These are phyloP conservation scores for Fraxinus nigra DNA, from an alignment of 305 asterid species.

Conservation along the genomic window DNA sequence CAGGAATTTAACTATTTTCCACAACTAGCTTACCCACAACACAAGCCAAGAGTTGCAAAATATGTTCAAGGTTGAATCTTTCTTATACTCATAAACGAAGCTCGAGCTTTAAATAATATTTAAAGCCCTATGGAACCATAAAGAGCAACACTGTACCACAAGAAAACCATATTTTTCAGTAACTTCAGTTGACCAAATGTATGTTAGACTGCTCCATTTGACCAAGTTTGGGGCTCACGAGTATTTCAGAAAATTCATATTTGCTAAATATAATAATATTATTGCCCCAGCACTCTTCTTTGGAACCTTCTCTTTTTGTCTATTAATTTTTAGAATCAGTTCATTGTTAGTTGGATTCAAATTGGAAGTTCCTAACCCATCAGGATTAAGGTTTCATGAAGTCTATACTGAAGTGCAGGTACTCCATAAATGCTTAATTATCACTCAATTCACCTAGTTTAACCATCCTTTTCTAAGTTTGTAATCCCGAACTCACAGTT, in stretches of 20 bases:
- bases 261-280: neutral
- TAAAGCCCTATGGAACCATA: neutral
- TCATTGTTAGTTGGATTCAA: neutral
- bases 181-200: neutral
- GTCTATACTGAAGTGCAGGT: neutral
- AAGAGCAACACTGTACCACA: neutral
- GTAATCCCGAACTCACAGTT: neutral
- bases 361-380: neutral
- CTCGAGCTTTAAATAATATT: neutral
- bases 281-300: neutral
- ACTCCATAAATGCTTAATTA: neutral
- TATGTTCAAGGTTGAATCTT: neutral
- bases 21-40: neutral
- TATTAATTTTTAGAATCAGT: neutral
- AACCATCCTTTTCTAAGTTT: neutral
- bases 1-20: neutral
- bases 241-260: neutral
- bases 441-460: neutral
- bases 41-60: neutral
- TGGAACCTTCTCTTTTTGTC: neutral
- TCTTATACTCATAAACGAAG: neutral
- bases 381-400: neutral
- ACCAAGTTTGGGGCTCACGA: neutral
- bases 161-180: neutral
- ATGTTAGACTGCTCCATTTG: neutral